Evolutionary conservation across 2,329 filamentous ascomycete species (phyloP), one percentile per base, ranked within the genome.

Genomic region (Cladosporium sp.): DNA sequence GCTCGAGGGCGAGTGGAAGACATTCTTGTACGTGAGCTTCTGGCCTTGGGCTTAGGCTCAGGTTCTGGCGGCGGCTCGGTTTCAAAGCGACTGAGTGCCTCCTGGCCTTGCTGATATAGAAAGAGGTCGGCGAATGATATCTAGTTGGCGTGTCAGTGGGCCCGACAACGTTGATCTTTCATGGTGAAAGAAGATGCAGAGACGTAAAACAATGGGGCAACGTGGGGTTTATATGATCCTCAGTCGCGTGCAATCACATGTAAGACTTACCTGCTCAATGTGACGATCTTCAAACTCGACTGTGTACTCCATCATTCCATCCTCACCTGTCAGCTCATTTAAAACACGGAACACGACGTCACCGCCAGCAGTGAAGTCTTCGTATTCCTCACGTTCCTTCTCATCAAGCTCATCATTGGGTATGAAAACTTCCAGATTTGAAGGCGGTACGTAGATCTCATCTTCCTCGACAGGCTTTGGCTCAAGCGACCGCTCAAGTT

Each of bases 51-150:
- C 43, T 27, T 33, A 38, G 36, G 15, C 22, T 33, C 29, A 3
- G 51, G 43, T 18, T 43, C 42, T 8, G 46, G 39, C n/a, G 36
- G n/a, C 27, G 55, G 41, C 48, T 53, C 63, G 57, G 71, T 55
- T 51, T 53, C 64, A 57, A 71, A 76, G 13, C 64, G 56, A 30
- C 72, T 60, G 18, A 79, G 63, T 15, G 75, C 74, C 53, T 67
- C 65, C 40, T 65, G 59, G 15, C 78, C 77, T 60, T 77, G 75
- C 8, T 69, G 62, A 22, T 75, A 65, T 2, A 63, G 54, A 11
- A 76, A 55, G 3, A 80, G 64, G 27, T 72, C 62, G 29, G 74
- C 65, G 27, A 74, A 71, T 12, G 68, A 58, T 9, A 78, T 62
- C 77, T 80, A 45, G 2, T 1, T 7, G 2, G 27, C 11, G 9